Evolutionary conservation across 78 protist species (phyloP).

Genomic region (Dictyostelium citrinum): DNA sequence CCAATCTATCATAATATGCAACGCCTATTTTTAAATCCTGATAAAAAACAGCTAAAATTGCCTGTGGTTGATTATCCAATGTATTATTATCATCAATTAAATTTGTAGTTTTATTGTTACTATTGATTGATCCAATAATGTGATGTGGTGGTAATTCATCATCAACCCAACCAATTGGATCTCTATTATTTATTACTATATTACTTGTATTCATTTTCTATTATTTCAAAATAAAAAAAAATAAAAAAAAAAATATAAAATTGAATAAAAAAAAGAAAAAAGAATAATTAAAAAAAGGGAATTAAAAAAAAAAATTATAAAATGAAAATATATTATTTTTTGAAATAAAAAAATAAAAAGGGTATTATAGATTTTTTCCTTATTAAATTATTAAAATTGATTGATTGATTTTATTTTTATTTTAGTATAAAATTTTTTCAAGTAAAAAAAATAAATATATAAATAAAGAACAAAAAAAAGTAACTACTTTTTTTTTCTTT

Average conservation of each 20-base stretch:
- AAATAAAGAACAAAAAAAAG: background rate
- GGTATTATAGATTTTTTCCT: too few species aligned
- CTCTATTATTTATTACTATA: background rate
- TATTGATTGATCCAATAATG: background rate
- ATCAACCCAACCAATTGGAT: slow-evolving; percentile 28
- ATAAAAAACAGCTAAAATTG: slow-evolving; percentile 31
- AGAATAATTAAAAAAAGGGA: too few species aligned
- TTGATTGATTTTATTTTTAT: too few species aligned
- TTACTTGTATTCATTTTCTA: background rate
- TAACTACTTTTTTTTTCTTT: background rate
- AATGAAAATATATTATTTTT: too few species aligned
- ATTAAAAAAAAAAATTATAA: too few species aligned
- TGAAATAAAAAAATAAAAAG: too few species aligned
- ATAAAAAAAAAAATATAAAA: background rate
- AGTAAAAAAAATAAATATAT: too few species aligned
- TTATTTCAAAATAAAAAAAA: too few species aligned
- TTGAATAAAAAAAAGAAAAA: too few species aligned
- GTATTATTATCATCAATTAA: background rate
- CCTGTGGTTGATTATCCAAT: background rate
- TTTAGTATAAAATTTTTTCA: too few species aligned
- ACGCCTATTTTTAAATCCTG: slow-evolving; percentile 28
- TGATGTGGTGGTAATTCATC: slow-evolving; percentile 10
- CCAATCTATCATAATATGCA: slow-evolving; percentile 22
- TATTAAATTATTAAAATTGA: too few species aligned
- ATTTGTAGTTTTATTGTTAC: background rate